Conservation (phyloP, 108 stramenopile species). For the Stephanodiscus minutulus region DNA sequence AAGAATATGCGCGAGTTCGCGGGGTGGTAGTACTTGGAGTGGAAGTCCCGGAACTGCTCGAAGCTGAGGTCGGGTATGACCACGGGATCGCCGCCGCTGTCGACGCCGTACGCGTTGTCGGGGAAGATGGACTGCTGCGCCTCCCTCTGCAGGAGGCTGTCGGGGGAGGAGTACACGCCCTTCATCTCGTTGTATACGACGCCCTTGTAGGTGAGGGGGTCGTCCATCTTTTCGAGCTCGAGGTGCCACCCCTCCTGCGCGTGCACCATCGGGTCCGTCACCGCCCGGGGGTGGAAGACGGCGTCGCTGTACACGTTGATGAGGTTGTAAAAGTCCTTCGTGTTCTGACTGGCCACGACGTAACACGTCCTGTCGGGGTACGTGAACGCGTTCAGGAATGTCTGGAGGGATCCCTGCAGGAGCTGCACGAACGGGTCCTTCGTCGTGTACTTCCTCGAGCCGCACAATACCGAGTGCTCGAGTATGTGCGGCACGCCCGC, state of each 20-base stretch:
- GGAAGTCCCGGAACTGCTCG: slow-evolving; percentile 94
- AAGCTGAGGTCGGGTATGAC: slow-evolving; percentile 94
- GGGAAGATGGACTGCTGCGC: slow-evolving; percentile 93
- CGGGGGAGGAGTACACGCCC: slow-evolving; percentile 96
- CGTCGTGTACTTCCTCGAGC: slow-evolving; percentile 92
- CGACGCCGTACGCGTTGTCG: slow-evolving; percentile 94
- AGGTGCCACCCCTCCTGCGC: slow-evolving; percentile 99
- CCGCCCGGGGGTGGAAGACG: slow-evolving; percentile 93
- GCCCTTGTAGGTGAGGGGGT: slow-evolving; percentile 95
- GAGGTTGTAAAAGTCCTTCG: slow-evolving; percentile 98
- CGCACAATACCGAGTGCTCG: slow-evolving; percentile 98
- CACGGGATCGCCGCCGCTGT: slow-evolving; percentile 95
- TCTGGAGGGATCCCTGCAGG: slow-evolving; percentile 92
- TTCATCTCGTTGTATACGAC: slow-evolving; percentile 99
- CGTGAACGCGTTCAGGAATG: slow-evolving; percentile 99
- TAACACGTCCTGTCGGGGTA: slow-evolving; percentile 98
- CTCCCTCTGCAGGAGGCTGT: slow-evolving; percentile 85
- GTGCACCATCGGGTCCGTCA: slow-evolving; percentile 88
- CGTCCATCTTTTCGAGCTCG: slow-evolving; percentile 87
- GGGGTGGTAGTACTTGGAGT: slow-evolving; percentile 94
- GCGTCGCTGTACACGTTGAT: slow-evolving; percentile 98
- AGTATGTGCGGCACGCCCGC: slow-evolving; percentile 99
- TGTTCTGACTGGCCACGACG: slow-evolving; percentile 96
- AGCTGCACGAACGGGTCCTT: slow-evolving; percentile 99
- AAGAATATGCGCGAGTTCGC: slow-evolving; percentile 94